These are phyloP conservation scores for Geosiphon pyriformis DNA, from an alignment of 192 early-diverging fungal genomes.

Conservation along the genomic window DNA sequence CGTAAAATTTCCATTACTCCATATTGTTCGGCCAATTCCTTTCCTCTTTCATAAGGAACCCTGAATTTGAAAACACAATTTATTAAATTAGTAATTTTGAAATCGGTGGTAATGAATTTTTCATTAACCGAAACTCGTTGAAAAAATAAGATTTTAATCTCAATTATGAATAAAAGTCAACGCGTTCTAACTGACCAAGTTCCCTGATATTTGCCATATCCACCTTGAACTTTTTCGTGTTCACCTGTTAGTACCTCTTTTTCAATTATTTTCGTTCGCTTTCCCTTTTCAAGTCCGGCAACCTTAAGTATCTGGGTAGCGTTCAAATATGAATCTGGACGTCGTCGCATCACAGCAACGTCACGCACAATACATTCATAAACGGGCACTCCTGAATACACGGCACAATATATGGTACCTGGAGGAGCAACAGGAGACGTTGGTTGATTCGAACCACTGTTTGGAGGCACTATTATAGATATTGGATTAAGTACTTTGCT, in stretches of 20 bases:
- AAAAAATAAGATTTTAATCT: too few species aligned
- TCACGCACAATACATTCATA: constrained; percentile 72
- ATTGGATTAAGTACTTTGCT: too few species aligned
- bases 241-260: constrained; percentile 70
- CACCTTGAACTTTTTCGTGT: constrained; percentile 94
- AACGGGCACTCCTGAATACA: constrained; percentile 65
- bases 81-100: not conserved
- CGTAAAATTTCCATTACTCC: constrained; percentile 63
- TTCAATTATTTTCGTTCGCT: constrained; percentile 85
- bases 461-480: too few species aligned
- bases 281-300: constrained; percentile 80
- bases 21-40: constrained; percentile 78
- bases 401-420: constrained; percentile 46
- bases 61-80: constrained; percentile 43
- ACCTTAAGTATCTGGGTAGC: constrained; percentile 92
- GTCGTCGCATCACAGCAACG: constrained; percentile 74
- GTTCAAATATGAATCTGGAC: constrained; percentile 78
- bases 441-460: not conserved
- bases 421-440: constrained; percentile 27
- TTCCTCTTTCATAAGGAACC: constrained; percentile 84
- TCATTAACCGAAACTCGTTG: too few species aligned
- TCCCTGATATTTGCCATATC: constrained; percentile 93
- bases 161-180: not conserved
- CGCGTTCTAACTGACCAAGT: constrained; percentile 54
- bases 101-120: not conserved